Evolutionary conservation across 805 yeast genomes (phyloP).

Genomic region (Priceomyces medius): DNA sequence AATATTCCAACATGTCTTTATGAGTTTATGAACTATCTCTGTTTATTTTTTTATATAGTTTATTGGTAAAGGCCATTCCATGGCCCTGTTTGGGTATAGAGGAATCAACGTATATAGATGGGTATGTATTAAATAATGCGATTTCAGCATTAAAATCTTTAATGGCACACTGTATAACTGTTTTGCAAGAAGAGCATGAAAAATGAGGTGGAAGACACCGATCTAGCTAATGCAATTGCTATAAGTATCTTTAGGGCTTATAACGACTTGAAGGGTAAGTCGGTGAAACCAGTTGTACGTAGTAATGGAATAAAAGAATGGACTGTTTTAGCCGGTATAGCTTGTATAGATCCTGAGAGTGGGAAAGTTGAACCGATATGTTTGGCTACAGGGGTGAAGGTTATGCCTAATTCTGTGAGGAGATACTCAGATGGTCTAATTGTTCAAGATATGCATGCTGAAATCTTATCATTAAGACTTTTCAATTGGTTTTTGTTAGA

Average conservation of each 20-base stretch:
- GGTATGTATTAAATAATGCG: background rate
- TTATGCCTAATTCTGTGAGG: constrained; percentile 56
- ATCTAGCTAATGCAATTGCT: constrained; percentile 22
- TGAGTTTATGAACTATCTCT: background rate
- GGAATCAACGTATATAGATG: background rate
- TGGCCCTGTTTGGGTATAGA: background rate
- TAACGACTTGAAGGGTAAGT: constrained; percentile 22
- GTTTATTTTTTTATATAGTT: too few relatives aligned
- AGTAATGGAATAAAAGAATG: constrained; percentile 74
- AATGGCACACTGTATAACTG: background rate
- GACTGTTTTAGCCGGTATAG: constrained; percentile 80
- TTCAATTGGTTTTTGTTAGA: constrained; percentile 62
- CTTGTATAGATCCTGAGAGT: constrained; percentile 29
- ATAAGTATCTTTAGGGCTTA: constrained; percentile 28
- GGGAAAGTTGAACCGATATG: constrained; percentile 39
- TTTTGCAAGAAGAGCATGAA: background rate
- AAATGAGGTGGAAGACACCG: background rate
- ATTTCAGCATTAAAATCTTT: background rate
- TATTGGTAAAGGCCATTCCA: background rate
- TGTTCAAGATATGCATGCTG: constrained; percentile 91
- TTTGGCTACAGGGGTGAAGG: constrained; percentile 81
- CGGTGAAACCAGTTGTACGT: constrained; percentile 59
- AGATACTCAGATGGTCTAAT: constrained; percentile 53
- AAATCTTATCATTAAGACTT: constrained; percentile 67
- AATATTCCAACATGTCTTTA: too few relatives aligned